Conservation (phyloP, 768 basidiomycete genomes). For the Tulasnella sp. region DNA sequence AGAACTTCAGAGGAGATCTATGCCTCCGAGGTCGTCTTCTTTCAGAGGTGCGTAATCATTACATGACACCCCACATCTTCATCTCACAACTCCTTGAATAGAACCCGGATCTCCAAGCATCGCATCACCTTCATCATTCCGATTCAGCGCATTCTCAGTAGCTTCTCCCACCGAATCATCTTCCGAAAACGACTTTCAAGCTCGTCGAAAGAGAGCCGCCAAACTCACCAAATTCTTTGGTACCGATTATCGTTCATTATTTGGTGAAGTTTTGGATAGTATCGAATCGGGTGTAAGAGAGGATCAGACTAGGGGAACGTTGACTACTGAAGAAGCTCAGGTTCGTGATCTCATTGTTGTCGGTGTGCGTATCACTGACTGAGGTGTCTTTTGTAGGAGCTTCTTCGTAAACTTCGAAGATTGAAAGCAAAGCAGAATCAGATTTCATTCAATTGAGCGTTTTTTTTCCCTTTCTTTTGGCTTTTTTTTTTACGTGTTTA, state of each 20-base stretch:
- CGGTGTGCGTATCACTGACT: neutral
- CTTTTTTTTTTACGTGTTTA: too few relatives aligned
- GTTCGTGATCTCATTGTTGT: constrained; percentile 27
- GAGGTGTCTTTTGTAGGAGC: neutral
- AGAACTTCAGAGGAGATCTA: too few relatives aligned
- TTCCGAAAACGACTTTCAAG: constrained; percentile 38
- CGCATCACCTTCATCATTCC: neutral
- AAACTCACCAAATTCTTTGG: constrained; percentile 83
- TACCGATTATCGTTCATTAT: constrained; percentile 66
- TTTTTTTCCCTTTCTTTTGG: too few relatives aligned
- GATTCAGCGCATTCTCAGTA: neutral
- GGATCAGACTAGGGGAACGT: constrained; percentile 48
- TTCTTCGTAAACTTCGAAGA: neutral
- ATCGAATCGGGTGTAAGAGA: constrained; percentile 65
- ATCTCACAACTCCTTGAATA: neutral
- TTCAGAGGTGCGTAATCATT: neutral
- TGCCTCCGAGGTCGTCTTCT: neutral
- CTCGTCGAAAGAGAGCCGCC: constrained; percentile 58
- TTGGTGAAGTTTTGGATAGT: constrained; percentile 65
- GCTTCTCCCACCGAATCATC: neutral
- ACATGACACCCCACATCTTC: neutral
- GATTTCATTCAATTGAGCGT: too few relatives aligned
- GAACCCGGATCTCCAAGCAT: neutral
- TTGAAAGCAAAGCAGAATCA: neutral
- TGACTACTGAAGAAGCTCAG: constrained; percentile 58